Conservation (phyloP, 805 yeast genomes). For the Myxozyma sirexii region DNA sequence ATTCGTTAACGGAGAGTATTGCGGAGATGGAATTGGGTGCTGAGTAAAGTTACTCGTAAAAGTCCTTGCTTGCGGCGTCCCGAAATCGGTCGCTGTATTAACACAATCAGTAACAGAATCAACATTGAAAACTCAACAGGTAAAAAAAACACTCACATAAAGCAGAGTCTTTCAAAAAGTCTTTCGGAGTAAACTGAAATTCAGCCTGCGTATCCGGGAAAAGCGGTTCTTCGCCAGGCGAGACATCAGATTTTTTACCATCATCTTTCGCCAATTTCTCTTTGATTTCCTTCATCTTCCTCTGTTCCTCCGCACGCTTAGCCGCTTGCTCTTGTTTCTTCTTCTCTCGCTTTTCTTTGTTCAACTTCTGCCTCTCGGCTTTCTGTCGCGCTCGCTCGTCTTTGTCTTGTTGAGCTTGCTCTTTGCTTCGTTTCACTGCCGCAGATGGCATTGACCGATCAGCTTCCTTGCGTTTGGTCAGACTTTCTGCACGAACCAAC, state of each 20-base stretch:
- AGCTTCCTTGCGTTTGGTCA: constrained; percentile 1
- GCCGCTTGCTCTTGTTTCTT: constrained; percentile 9
- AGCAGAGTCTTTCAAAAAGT: constrained; percentile 8
- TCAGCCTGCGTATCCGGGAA: constrained; percentile 21
- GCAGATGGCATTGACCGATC: background rate
- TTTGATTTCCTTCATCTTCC: constrained; percentile 20
- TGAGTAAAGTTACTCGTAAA: background rate
- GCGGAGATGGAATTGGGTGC: constrained; percentile 13
- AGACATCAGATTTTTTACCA: background rate
- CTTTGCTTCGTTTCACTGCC: constrained; percentile 16
- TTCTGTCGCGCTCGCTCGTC: constrained; percentile 17
- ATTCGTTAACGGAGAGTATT: constrained; percentile 9
- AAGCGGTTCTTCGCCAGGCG: background rate
- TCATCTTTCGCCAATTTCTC: constrained; percentile 15
- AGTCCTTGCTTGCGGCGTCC: constrained; percentile 1
- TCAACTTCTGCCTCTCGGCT: constrained; percentile 17
- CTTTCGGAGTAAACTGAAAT: constrained; percentile 10
- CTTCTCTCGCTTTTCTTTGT: constrained; percentile 15
- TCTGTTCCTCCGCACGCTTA: constrained; percentile 18
- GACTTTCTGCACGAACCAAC: background rate
- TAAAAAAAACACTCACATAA: background rate
- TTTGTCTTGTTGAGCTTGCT: constrained; percentile 14
- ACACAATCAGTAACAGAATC: no score
- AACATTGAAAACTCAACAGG: no score
- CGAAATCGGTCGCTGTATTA: no score